Evolutionary conservation across 75 land plant species (phyloP), one percentile per base, ranked within the genome.

Genomic region (Chamaecyparis obtusa): DNA sequence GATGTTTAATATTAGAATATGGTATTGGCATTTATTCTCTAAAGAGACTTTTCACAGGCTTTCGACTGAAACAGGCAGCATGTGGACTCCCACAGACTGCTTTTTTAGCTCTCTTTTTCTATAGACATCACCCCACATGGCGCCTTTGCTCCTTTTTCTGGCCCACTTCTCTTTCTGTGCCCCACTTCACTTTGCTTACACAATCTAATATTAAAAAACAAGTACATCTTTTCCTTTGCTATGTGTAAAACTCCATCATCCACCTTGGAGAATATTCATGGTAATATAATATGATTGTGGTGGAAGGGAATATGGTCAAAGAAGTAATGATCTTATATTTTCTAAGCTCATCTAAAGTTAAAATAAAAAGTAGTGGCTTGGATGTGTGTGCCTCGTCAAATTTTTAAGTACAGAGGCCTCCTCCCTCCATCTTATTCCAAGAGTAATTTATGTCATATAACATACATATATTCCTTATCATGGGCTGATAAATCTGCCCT

Each of bases 361-460:
- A 64, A 64, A 64, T 64, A 64, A 64, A 64, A 64, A 64, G 69
- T 64, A 64, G 69, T 64, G 69, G 69, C 69, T 64, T 64, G 69
- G 69, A 64, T 64, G 69, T 21, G 69, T 64, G 69, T 64, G 69
- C 69, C 69, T 21, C 8, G 9, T 64, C 69, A 21, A 24, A 64
- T 64, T 64, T 24, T 24, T 6, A 64, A 24, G 69, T 64, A 64
- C 69, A 64, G 0, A 24, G n/a, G 6, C 69, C 69, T 64, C 69
- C 69, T 64, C 69, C 69, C 69, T 5, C 69, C 21, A 13, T 7
- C n/a, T 64, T 24, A 64, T 64, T 64, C 69, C 24, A 6, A 64
- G n/a, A 17, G 8, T 21, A 64, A 64, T 64, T 64, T 64, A 64
- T 21, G 69, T 57, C 21, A 57, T 57, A 57, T 57, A 57, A 17